A percentile compares a stretch with the other conserved stretches of the same genome.
Evolutionary conservation across 345 rosid genomes (phyloP).

Genomic region (Geranium brycei): DNA sequence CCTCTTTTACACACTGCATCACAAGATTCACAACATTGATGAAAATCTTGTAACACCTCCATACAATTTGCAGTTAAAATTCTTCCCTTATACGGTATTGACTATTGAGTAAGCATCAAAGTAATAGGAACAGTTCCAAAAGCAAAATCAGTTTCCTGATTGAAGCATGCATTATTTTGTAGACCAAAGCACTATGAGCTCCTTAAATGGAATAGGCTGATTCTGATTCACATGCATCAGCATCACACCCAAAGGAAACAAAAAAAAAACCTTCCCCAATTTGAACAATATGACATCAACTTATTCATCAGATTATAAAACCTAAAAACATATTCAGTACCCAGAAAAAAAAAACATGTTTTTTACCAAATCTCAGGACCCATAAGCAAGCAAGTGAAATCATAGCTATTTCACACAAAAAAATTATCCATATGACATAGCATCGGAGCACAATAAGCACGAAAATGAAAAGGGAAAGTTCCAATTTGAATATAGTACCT

Average conservation of each 20-base stretch:
- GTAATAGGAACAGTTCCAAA: too few relatives aligned
- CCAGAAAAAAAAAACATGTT: background rate
- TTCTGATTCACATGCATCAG: background rate
- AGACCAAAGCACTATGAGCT: background rate
- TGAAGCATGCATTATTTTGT: background rate
- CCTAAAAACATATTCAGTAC: background rate
- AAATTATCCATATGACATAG: background rate
- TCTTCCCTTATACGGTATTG: too few relatives aligned
- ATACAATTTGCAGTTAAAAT: too few relatives aligned
- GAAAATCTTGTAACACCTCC: too few relatives aligned
- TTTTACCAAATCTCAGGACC: background rate
- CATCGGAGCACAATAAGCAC: background rate
- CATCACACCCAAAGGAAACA: background rate
- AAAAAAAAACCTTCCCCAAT: background rate
- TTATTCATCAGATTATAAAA: background rate
- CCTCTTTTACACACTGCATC: too few relatives aligned
- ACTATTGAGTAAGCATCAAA: too few relatives aligned
- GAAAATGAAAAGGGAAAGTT: background rate
- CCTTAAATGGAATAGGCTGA: background rate
- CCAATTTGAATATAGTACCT: conserved; percentile 28
- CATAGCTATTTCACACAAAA: background rate
- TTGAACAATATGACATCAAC: background rate
- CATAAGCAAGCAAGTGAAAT: background rate
- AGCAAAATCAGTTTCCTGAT: too few relatives aligned
- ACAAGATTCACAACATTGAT: too few relatives aligned